phyloP scores from a whole-genome alignment of 257 asterid genomes.

The Plantago elongata region DNA sequence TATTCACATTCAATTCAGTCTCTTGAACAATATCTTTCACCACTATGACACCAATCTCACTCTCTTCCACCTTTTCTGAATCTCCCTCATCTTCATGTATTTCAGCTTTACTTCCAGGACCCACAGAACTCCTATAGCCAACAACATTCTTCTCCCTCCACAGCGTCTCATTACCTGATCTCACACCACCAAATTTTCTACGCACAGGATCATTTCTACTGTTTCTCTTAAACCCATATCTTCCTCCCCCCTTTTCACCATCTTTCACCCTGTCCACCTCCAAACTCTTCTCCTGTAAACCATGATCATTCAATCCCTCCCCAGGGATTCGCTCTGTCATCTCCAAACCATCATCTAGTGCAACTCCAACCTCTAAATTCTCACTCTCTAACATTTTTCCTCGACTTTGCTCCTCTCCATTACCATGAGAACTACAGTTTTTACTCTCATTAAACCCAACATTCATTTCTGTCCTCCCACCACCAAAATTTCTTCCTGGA shows the following conservation, averaged over 20 bases:
- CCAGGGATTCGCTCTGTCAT: constrained; percentile 15
- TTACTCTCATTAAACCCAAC: too few relatives aligned
- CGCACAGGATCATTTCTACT: constrained; percentile 15
- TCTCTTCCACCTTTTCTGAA: constrained; percentile 9
- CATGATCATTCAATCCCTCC: constrained; percentile 13
- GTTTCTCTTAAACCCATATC: constrained; percentile 16
- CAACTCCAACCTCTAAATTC: constrained; percentile 5
- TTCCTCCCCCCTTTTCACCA: constrained; percentile 13
- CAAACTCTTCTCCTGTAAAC: constrained; percentile 15
- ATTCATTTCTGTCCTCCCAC: too few relatives aligned
- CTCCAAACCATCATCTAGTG: constrained; percentile 9
- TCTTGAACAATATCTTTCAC: constrained; percentile 16
- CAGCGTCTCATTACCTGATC: constrained; percentile 11
- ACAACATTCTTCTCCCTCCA: constrained; percentile 12
- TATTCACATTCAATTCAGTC: constrained; percentile 12
- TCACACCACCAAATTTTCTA: constrained; percentile 13
- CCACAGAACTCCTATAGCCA: not conserved
- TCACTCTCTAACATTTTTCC: constrained; percentile 15
- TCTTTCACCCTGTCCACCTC: constrained; percentile 17
- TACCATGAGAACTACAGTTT: constrained; percentile 3
- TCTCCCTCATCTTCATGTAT: constrained; percentile 2
- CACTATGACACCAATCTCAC: constrained; percentile 5
- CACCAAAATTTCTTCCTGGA: not conserved
- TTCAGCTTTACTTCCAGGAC: not conserved
- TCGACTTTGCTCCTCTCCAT: constrained; percentile 3